A percentile compares a stretch with the other conserved stretches of the same genome.
phyloP scores from a whole-genome alignment of 2,329 filamentous ascomycete genomes.

The Sclerotinia trifoliorum region DNA sequence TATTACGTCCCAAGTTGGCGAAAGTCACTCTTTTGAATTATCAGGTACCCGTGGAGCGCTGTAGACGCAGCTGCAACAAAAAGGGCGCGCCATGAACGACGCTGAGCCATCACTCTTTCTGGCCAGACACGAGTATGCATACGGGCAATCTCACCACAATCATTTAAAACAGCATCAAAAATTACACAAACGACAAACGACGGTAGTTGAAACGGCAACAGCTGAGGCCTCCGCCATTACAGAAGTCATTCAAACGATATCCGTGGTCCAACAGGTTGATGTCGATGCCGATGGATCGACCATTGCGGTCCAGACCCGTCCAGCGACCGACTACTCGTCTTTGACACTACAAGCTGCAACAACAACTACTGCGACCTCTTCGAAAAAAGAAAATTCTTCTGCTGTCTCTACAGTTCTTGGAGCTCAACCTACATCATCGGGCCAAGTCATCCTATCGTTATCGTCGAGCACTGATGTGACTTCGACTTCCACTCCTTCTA shows the following conservation, averaged over 20 bases:
- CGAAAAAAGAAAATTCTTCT: constrained; percentile 8
- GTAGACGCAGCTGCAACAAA: constrained; percentile 36
- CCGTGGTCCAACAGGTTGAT: constrained; percentile 37
- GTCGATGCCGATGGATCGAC: constrained; percentile 38
- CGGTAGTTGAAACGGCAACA: constrained; percentile 15
- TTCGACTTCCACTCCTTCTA: constrained; percentile 35
- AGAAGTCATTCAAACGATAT: constrained; percentile 35
- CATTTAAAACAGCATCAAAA: constrained; percentile 33
- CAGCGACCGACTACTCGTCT: constrained; percentile 17
- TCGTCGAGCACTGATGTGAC: constrained; percentile 29
- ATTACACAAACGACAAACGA: constrained; percentile 27
- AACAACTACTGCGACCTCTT: constrained; percentile 21
- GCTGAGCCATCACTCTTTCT: constrained; percentile 41
- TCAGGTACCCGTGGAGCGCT: constrained; percentile 31
- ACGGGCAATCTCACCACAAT: constrained; percentile 36
- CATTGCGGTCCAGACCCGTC: constrained; percentile 29
- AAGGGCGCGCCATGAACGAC: constrained; percentile 35
- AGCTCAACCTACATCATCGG: constrained; percentile 22
- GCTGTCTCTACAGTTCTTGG: constrained; percentile 8
- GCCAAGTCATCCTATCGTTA: constrained; percentile 29
- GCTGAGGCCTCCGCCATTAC: constrained; percentile 30
- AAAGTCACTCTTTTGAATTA: constrained; percentile 21
- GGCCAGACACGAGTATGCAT: constrained; percentile 35
- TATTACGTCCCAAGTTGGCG: constrained; percentile 20
- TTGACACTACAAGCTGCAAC: constrained; percentile 21